phyloP scores from a whole-genome alignment of 202 grass and related monocot species.

The Hordeum pubiflorum region DNA sequence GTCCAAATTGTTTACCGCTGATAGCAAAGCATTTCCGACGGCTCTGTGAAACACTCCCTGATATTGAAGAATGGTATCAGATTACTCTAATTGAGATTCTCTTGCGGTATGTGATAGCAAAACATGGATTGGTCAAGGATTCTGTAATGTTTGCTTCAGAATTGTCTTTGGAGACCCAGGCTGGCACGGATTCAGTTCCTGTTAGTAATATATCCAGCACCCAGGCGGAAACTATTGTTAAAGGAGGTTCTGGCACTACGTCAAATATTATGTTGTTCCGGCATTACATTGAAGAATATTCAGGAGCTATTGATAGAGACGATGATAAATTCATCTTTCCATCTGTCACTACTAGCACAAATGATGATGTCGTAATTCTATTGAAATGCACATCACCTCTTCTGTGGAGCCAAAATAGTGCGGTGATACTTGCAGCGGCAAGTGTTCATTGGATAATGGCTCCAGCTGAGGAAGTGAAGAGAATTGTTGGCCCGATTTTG shows the following conservation, averaged over 20 bases:
- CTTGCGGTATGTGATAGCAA: slow-evolving; percentile 72
- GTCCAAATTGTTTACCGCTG: slow-evolving; percentile 53
- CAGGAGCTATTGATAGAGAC: slow-evolving; percentile 14
- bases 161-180: neutral
- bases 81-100: slow-evolving; percentile 81
- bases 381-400: slow-evolving; percentile 75
- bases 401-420: slow-evolving; percentile 87
- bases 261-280: slow-evolving; percentile 38
- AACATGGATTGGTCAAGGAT: slow-evolving; percentile 78
- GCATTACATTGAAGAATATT: slow-evolving; percentile 57
- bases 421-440: slow-evolving; percentile 75
- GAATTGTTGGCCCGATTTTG: slow-evolving; percentile 65
- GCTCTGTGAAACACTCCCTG: slow-evolving; percentile 78
- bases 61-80: slow-evolving; percentile 92
- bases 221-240: slow-evolving; percentile 2
- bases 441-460: slow-evolving; percentile 92
- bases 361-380: slow-evolving; percentile 66
- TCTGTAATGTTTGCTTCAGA: slow-evolving; percentile 43
- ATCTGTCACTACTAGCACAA: slow-evolving; percentile 39
- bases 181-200: slow-evolving; percentile 15
- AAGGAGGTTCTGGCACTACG: slow-evolving; percentile 23
- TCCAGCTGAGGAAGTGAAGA: slow-evolving; percentile 47
- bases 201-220: slow-evolving; percentile 6
- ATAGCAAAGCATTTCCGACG: slow-evolving; percentile 68
- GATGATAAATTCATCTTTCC: slow-evolving; percentile 15